phyloP scores from a whole-genome alignment of 2,329 filamentous ascomycete species.

The Helminthosporium solani region DNA sequence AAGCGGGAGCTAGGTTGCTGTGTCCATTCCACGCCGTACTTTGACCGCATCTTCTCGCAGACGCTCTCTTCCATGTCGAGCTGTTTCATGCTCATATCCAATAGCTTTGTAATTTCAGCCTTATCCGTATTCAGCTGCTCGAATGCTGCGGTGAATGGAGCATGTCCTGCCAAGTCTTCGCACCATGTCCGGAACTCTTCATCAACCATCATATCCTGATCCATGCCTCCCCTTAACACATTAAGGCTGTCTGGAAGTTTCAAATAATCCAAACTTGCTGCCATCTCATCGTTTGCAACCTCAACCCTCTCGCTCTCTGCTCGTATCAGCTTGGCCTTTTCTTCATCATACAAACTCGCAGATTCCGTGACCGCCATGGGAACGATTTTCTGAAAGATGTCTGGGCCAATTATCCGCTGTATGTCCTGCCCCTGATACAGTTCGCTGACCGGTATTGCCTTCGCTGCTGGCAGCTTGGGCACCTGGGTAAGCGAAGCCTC shows the following conservation, averaged over 20 bases:
- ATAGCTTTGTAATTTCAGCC: slow-evolving; percentile 65
- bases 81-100: slow-evolving; percentile 83
- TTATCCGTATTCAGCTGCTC: slow-evolving; percentile 78
- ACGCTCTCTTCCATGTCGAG: slow-evolving; percentile 96
- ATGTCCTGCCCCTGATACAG: slow-evolving; percentile 97
- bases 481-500: slow-evolving; percentile 81
- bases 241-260: slow-evolving; percentile 86
- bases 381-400: slow-evolving; percentile 95
- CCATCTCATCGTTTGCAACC: slow-evolving; percentile 92
- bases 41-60: slow-evolving; percentile 98
- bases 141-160: slow-evolving; percentile 75
- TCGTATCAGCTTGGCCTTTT: slow-evolving; percentile 92
- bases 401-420: slow-evolving; percentile 91
- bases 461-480: slow-evolving; percentile 88
- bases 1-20: slow-evolving; percentile 92
- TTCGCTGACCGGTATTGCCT: slow-evolving; percentile 95
- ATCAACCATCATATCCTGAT: slow-evolving; percentile 84
- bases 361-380: slow-evolving; percentile 95
- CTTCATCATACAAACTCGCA: slow-evolving; percentile 95
- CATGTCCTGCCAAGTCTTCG: slow-evolving; percentile 83
- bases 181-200: slow-evolving; percentile 94
- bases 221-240: slow-evolving; percentile 87
- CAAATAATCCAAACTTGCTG: slow-evolving; percentile 88
- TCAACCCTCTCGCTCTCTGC: slow-evolving; percentile 94
- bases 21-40: slow-evolving; percentile 94